phyloP scores from a whole-genome alignment of 1,284 basidiomycete species.

The Lignosus rhinocerotis region DNA sequence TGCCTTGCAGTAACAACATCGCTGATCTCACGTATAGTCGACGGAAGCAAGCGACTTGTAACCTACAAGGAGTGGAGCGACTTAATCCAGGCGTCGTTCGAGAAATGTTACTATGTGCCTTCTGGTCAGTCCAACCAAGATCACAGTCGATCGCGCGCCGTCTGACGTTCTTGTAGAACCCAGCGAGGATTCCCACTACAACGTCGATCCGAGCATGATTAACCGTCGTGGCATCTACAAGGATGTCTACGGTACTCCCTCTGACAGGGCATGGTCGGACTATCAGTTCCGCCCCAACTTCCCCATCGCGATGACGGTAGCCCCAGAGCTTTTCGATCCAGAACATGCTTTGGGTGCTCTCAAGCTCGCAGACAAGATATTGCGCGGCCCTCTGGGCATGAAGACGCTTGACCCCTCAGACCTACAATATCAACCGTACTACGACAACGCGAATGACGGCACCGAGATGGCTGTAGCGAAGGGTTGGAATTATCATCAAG shows the following conservation, averaged over 20 bases:
- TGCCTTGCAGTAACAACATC: background rate
- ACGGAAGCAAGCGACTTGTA: slow-evolving; percentile 70
- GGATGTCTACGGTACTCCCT: slow-evolving; percentile 91
- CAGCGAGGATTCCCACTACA: slow-evolving; percentile 71
- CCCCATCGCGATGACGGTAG: slow-evolving; percentile 95
- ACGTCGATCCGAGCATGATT: slow-evolving; percentile 71
- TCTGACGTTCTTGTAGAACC: slow-evolving; percentile 48
- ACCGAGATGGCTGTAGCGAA: slow-evolving; percentile 83
- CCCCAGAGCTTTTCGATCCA: slow-evolving; percentile 91
- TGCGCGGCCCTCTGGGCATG: slow-evolving; percentile 89
- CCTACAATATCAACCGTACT: slow-evolving; percentile 83
- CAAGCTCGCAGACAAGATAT: slow-evolving; percentile 70
- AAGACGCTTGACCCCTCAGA: slow-evolving; percentile 89
- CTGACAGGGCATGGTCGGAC: slow-evolving; percentile 90
- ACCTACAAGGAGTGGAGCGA: slow-evolving; percentile 92
- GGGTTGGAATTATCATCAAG: slow-evolving; percentile 88
- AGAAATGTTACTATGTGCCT: slow-evolving; percentile 90
- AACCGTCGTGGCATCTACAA: slow-evolving; percentile 98
- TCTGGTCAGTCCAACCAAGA: slow-evolving; percentile 45
- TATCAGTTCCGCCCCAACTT: slow-evolving; percentile 95
- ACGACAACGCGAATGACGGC: slow-evolving; percentile 91
- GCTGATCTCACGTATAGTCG: slow-evolving; percentile 48
- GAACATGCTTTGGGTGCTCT: slow-evolving; percentile 80
- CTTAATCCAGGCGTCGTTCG: slow-evolving; percentile 86
- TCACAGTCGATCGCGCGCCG: background rate